A percentile compares a stretch with the other conserved stretches of the same genome.
These are phyloP conservation scores for Agaricus sinodeliciosus DNA, from an alignment of 768 basidiomycete species.

Conservation along the genomic window DNA sequence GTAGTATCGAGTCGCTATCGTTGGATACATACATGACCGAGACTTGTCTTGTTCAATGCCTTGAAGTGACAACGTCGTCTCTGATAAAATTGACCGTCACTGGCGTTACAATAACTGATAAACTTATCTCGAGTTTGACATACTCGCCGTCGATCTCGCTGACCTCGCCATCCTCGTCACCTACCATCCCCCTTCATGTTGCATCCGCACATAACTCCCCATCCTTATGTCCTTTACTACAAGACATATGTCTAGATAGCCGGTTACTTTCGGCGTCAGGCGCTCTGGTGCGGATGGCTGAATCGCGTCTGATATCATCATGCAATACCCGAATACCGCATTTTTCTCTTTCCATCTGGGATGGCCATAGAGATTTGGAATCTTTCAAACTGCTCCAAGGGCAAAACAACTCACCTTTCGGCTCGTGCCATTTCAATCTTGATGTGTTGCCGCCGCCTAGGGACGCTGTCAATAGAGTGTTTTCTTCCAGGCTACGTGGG, in stretches of 20 bases:
- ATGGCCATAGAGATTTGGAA: slow-evolving; percentile 8
- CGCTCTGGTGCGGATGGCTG: slow-evolving; percentile 17
- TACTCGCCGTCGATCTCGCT: not conserved
- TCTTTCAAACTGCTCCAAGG: not conserved
- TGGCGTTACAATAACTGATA: slow-evolving; percentile 19
- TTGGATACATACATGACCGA: slow-evolving; percentile 24
- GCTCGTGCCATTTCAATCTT: not conserved
- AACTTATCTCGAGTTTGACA: slow-evolving; percentile 17
- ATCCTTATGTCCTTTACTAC: slow-evolving; percentile 16
- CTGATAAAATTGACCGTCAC: slow-evolving; percentile 20
- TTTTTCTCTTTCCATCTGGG: slow-evolving; percentile 5
- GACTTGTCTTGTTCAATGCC: slow-evolving; percentile 19
- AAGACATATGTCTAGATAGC: slow-evolving; percentile 19
- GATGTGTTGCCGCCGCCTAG: slow-evolving; percentile 6
- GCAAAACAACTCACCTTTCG: not conserved
- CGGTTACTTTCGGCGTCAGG: slow-evolving; percentile 15
- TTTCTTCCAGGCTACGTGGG: not conserved
- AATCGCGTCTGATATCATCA: slow-evolving; percentile 15
- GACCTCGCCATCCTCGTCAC: not conserved
- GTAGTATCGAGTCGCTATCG: slow-evolving; percentile 21
- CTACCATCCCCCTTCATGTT: not conserved
- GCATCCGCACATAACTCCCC: not conserved
- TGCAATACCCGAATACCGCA: not conserved
- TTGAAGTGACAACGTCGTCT: slow-evolving; percentile 18
- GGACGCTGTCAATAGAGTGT: not conserved